Percentiles rank a stretch among this genome's conserved stretches.
phyloP scores from a whole-genome alignment of 1,284 basidiomycete species.

The Fistulinella cinereoalba region DNA sequence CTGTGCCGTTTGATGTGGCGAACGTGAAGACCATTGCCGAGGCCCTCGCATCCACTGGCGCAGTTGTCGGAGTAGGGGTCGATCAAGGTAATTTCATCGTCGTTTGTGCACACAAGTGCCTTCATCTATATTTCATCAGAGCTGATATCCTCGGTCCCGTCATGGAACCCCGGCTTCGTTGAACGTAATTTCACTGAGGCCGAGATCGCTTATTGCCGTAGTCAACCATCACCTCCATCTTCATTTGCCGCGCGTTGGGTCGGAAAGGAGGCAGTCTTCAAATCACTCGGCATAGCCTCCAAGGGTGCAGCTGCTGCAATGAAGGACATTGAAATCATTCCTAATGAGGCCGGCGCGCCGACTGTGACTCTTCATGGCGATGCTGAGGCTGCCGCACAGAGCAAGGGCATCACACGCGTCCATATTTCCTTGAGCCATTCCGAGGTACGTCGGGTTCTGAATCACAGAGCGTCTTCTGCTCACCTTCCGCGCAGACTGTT shows the following conservation, averaged over 20 bases:
- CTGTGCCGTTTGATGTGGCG: conserved; percentile 53
- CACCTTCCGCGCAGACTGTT: conserved; percentile 50
- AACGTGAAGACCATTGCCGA: conserved; percentile 68
- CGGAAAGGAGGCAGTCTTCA: conserved; percentile 98
- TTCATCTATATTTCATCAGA: conserved; percentile 47
- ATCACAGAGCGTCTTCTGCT: conserved; percentile 10
- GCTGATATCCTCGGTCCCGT: conserved; percentile 90
- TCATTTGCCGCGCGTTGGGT: conserved; percentile 97
- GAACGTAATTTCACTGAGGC: conserved; percentile 90
- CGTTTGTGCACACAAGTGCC: conserved; percentile 1
- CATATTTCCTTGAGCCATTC: conserved; percentile 91
- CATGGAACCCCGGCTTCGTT: conserved; percentile 87
- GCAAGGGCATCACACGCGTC: conserved; percentile 73
- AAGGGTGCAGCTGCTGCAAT: conserved; percentile 91
- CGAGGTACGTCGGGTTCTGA: conserved; percentile 52
- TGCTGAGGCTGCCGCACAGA: conserved; percentile 69
- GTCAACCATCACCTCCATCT: conserved; percentile 84
- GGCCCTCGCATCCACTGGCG: conserved; percentile 45
- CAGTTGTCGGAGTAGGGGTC: conserved; percentile 75
- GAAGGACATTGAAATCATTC: conserved; percentile 96
- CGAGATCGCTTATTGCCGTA: conserved; percentile 84
- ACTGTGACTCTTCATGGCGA: conserved; percentile 81
- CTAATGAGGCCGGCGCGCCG: conserved; percentile 67
- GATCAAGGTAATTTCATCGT: conserved; percentile 61
- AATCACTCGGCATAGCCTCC: conserved; percentile 88